phyloP scores from a whole-genome alignment of 768 basidiomycete genomes.

The Auriscalpium microsporum region DNA sequence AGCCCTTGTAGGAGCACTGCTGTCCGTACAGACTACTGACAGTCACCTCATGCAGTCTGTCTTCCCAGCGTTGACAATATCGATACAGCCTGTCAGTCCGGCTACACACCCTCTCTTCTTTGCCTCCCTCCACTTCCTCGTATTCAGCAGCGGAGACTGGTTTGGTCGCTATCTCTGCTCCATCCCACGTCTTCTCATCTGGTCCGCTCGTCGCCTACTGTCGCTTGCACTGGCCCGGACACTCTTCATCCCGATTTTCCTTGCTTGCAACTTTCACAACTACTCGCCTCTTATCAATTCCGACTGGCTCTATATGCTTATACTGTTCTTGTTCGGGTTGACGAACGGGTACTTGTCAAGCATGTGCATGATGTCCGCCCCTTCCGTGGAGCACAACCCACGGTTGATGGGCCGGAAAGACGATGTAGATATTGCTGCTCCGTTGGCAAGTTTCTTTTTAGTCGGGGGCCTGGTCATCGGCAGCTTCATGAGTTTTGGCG shows the following conservation, averaged over 20 bases:
- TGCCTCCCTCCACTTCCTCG: slow-evolving; percentile 65
- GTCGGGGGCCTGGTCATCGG: slow-evolving; percentile 71
- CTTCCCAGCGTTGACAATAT: slow-evolving; percentile 79
- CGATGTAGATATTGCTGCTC: slow-evolving; percentile 82
- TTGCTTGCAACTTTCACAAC: slow-evolving; percentile 78
- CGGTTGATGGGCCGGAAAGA: slow-evolving; percentile 56
- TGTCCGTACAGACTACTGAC: neutral
- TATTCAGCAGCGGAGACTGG: slow-evolving; percentile 69
- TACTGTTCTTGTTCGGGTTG: slow-evolving; percentile 65
- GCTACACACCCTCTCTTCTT: slow-evolving; percentile 76
- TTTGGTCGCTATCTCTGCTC: slow-evolving; percentile 62
- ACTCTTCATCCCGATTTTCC: slow-evolving; percentile 77
- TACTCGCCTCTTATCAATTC: slow-evolving; percentile 50
- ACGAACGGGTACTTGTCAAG: slow-evolving; percentile 78
- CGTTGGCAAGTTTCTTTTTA: slow-evolving; percentile 69
- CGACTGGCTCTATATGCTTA: slow-evolving; percentile 65
- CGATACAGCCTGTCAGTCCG: slow-evolving; percentile 58
- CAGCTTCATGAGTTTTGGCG: slow-evolving; percentile 74
- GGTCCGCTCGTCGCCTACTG: slow-evolving; percentile 58
- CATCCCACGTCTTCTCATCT: slow-evolving; percentile 54
- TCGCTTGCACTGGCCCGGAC: slow-evolving; percentile 59
- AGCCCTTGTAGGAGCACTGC: slow-evolving; percentile 17
- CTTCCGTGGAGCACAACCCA: slow-evolving; percentile 75
- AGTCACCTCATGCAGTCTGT: slow-evolving; percentile 48
- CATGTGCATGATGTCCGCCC: slow-evolving; percentile 73